These are phyloP conservation scores for Dothideomycetidae sp. DNA, from an alignment of 2,329 filamentous ascomycete genomes.

Conservation along the genomic window DNA sequence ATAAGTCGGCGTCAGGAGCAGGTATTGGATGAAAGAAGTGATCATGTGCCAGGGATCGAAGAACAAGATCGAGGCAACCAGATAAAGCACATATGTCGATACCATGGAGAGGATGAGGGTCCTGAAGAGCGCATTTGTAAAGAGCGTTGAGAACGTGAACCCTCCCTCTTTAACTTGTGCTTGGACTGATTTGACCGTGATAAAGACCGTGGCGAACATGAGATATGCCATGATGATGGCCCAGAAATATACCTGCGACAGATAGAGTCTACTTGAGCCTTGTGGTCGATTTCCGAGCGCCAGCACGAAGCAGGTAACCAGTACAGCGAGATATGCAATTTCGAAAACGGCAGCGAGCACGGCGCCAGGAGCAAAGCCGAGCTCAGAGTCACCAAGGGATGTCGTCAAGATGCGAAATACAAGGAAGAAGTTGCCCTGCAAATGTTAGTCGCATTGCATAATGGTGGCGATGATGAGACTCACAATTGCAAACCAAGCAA, in stretches of 20 bases:
- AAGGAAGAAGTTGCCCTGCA: conserved; percentile 82
- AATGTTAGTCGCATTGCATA: conserved; percentile 10
- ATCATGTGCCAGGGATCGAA: conserved; percentile 99
- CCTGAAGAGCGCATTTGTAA: conserved; percentile 81
- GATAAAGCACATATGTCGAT: conserved; percentile 87
- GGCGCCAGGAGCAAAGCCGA: conserved; percentile 63
- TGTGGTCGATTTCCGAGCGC: conserved; percentile 89
- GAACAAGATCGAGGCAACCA: conserved; percentile 83
- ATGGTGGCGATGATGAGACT: conserved; percentile 14
- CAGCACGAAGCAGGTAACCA: conserved; percentile 90
- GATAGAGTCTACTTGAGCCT: conserved; percentile 85
- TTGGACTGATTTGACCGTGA: conserved; percentile 77
- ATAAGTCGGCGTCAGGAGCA: conserved; percentile 87
- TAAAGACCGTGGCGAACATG: conserved; percentile 87
- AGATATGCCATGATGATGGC: conserved; percentile 87
- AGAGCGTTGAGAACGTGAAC: conserved; percentile 59
- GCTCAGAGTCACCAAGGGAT: conserved; percentile 53
- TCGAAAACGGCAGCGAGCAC: conserved; percentile 83
- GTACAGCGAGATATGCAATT: conserved; percentile 83
- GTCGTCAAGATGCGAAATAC: conserved; percentile 94
- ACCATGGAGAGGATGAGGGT: conserved; percentile 84
- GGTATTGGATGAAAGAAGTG: conserved; percentile 84
- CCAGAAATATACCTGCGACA: conserved; percentile 99
- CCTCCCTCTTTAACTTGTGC: conserved; percentile 47
- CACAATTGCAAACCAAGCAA: conserved; percentile 92